These are phyloP conservation scores for Diaporthe vaccinii DNA, from an alignment of 2,329 filamentous ascomycete species.

Conservation along the genomic window DNA sequence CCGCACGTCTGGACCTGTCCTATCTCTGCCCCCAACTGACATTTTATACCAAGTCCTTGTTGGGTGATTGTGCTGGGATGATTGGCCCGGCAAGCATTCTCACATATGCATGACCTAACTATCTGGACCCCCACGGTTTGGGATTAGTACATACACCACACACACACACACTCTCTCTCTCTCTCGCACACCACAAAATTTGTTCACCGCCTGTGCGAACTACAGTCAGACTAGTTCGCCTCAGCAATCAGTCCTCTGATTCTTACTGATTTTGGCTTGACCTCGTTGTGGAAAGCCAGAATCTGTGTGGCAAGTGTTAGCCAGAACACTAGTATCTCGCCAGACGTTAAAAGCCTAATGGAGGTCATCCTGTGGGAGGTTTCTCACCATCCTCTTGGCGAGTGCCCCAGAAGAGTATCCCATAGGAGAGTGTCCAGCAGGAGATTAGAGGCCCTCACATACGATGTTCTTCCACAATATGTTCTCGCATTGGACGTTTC, in stretches of 20 bases:
- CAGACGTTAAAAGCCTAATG: background rate
- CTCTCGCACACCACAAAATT: slow-evolving; percentile 10
- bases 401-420: background rate
- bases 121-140: slow-evolving; percentile 18
- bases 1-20: background rate
- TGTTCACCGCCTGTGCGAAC: slow-evolving; percentile 20
- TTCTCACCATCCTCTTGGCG: background rate
- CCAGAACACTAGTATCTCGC: background rate
- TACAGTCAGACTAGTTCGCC: slow-evolving; percentile 13
- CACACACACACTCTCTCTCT: background rate
- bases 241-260: background rate
- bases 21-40: background rate
- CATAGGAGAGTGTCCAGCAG: background rate
- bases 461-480: no score
- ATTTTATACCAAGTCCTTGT: background rate
- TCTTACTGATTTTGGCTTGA: background rate
- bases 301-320: background rate
- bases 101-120: background rate
- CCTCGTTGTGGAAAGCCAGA: background rate
- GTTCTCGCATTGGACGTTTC: background rate
- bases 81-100: background rate
- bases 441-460: no score
- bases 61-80: background rate
- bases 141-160: slow-evolving; percentile 1
- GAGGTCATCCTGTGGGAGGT: no score